Evolutionary conservation across 345 rosid species (phyloP), one percentile per base, ranked within the genome.

Genomic region (Laguncularia racemosa): DNA sequence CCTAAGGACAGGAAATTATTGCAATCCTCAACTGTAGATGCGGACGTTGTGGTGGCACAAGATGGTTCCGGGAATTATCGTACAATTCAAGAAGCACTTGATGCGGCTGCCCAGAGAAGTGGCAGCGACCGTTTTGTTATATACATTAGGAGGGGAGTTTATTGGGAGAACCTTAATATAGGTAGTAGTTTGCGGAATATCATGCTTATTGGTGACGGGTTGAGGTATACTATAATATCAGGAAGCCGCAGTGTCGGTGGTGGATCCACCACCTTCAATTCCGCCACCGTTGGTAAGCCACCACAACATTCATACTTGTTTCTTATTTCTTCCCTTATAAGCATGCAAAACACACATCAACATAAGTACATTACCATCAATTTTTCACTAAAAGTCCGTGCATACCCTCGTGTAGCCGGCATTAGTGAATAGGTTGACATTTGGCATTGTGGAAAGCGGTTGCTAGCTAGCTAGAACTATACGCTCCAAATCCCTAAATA

Each of bases 131-230:
- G 96, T 73, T 85, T 83, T 68, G 84, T 88, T 17, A 91, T 91
- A 47, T 69, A 53, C 40, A 72, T 91, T 50, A 91, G 83, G 74
- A 71, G 74, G 2, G 97, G 97, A 28, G 67, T 75, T 61, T 91
- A 91, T 20, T 59, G 63, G 23, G 97, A 91, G 62, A 85, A 80
- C 60, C 63, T 83, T 8, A 86, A 81, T 46, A 78, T 83, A 50
- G 86, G 81, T 0, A 74, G 61, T 40, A 70, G 69, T 0, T 48
- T 84, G 62, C 78, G 77, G 60, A 82, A 88, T 52, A 77, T 88
- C 18, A 91, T 85, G 97, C 63, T 88, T 13, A 79, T 83, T 16
- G 97, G 96, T 0, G 96, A 88, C 50, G 95, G 96, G 0, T 53
- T 73, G 64, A 76, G 79, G 63, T 63, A 46, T 28, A 91, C 97